Evolutionary conservation across 2,329 filamentous ascomycete species (phyloP).

Genomic region (Penicillium sp.): DNA sequence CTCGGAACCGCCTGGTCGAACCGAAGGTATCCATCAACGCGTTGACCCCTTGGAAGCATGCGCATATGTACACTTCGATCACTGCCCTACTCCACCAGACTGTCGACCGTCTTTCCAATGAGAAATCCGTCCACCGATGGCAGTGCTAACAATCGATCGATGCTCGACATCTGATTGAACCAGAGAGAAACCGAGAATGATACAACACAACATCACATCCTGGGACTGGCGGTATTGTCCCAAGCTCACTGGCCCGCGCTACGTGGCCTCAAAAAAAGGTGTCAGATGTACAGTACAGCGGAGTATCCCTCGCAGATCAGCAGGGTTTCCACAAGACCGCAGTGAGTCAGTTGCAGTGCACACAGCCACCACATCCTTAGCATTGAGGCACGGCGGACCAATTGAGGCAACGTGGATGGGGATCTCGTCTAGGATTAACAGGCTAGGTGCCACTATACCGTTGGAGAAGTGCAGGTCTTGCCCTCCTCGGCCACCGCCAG

Average conservation of each 20-base stretch:
- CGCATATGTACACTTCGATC: background rate
- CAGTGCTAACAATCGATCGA: background rate
- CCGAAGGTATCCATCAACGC: too few species aligned
- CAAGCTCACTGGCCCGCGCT: background rate
- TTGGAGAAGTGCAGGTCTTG: background rate
- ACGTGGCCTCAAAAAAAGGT: background rate
- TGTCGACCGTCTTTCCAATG: background rate
- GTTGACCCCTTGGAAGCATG: background rate
- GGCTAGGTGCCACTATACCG: background rate
- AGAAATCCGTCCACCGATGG: background rate
- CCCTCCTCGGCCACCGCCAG: background rate
- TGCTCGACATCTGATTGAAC: background rate
- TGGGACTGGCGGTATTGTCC: background rate
- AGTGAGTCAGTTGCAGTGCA: background rate
- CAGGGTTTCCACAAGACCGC: background rate
- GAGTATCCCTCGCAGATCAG: background rate
- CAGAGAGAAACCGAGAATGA: background rate
- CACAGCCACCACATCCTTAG: background rate
- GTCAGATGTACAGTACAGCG: background rate
- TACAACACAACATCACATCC: background rate
- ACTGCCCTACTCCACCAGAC: background rate
- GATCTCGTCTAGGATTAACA: background rate
- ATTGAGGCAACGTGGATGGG: background rate
- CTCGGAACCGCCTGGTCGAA: too few species aligned
- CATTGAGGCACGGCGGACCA: background rate